Base-by-base conservation (phyloP, 2,329 filamentous ascomycete species). In the Ceratocystis albifundus region DNA sequence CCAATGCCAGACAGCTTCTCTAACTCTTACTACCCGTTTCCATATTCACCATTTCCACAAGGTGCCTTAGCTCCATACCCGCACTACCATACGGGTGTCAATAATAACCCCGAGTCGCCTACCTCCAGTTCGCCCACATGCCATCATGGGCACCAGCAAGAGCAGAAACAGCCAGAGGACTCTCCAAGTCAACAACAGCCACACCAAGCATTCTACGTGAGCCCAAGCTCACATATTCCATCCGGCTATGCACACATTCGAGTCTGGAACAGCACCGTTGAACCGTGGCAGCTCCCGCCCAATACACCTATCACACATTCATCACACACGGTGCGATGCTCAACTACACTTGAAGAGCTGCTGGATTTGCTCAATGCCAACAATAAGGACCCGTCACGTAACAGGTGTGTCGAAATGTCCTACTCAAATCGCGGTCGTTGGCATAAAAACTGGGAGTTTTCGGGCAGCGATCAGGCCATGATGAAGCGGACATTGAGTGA, bases 281-380 rank as follows among this genome's bases (percentile, higher is more conserved):
- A 66, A 41, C 84, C 84, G 0, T 86, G 84, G 84, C 77, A 80
- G 69, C 72, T 79, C 5, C 77, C 74, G 0, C 71, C 73, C 22
- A 77, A 75, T 62, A 76, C 74, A 41, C 72, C 74, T 69, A 75
- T 82, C 45, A 71, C 75, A 0, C 82, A 82, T 71, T 75, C 78
- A 62, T 78, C 80, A 0, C 76, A 79, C 36, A 79, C 82, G 61
- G 80, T 85, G 0, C 83, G 85, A 0, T 76, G 75, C 45, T 79
- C 75, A 64, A 80, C 80, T 1, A 82, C 79, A 0, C 72, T 87
- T 12, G 79, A 75, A 0, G 81, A 86, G 64, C 73, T 88, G 15
- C 77, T 88, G 70, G 76, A 78, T 69, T 80, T 83, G 0, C 81
- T 87, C 45, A 84, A 84, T 0, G 83, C 82, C 50, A 74, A 72